Evolutionary conservation across 129 eudicot genomes (phyloP).

Genomic region (Helianthus annuus): HanXRQr2.0-SUNRISE NC_035447.2:2379369-2379868

Average conservation of each 20-base stretch:
- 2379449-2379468: too few relatives aligned
- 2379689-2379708: neutral
- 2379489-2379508: too few relatives aligned
- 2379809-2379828: neutral
- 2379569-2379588: neutral
- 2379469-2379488: too few relatives aligned
- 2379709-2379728: neutral
- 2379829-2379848: neutral
- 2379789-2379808: neutral
- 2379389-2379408: too few relatives aligned
- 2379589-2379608: neutral
- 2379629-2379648: too few relatives aligned
- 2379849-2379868: neutral
- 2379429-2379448: too few relatives aligned
- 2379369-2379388: too few relatives aligned
- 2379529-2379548: too few relatives aligned
- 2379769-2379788: neutral
- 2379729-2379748: neutral
- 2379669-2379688: neutral
- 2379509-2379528: too few relatives aligned
- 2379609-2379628: neutral
- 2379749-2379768: neutral
- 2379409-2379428: too few relatives aligned
- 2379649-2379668: too few relatives aligned
- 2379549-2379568: constrained; percentile 8